Evolutionary conservation across 768 basidiomycete species (phyloP).

Genomic region (Russula lepida): DNA sequence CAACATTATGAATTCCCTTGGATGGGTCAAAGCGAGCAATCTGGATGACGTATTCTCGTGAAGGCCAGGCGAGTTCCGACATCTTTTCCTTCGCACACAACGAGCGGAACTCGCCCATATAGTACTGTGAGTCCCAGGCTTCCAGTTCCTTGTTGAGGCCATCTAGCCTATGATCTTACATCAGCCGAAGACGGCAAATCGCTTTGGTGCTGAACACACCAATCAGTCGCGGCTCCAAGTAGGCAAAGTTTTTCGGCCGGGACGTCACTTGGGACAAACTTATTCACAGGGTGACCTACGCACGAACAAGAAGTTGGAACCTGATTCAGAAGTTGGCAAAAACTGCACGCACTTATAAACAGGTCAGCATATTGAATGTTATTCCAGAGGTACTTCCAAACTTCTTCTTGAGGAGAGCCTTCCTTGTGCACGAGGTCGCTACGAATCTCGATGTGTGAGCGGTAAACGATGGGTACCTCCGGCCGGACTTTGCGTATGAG

Average conservation of each 20-base stretch:
- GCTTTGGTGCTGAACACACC: conserved; percentile 38
- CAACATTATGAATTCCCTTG: conserved; percentile 74
- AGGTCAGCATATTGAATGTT: conserved; percentile 85
- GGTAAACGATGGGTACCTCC: conserved; percentile 82
- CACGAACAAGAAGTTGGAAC: neutral
- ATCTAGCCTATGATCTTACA: conserved; percentile 53
- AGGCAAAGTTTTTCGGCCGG: conserved; percentile 60
- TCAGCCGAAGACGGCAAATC: neutral
- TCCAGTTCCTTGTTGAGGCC: conserved; percentile 87
- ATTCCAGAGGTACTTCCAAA: conserved; percentile 94
- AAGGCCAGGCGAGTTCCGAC: conserved; percentile 69
- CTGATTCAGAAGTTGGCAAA: neutral
- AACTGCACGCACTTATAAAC: conserved; percentile 63
- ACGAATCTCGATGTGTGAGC: conserved; percentile 92
- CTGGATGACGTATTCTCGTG: conserved; percentile 81
- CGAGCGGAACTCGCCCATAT: conserved; percentile 82
- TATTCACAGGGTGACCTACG: conserved; percentile 78
- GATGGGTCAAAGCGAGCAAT: conserved; percentile 92
- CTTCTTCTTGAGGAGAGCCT: conserved; percentile 80
- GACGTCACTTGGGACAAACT: conserved; percentile 86
- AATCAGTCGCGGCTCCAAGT: conserved; percentile 79
- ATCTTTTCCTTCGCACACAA: conserved; percentile 75
- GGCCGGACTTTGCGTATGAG: conserved; percentile 81
- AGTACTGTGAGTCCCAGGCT: conserved; percentile 75
- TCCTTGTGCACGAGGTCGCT: conserved; percentile 69